Percentiles rank a stretch among this genome's conserved stretches.
These are phyloP conservation scores for Boletellus deceptivus DNA, from an alignment of 1,284 basidiomycete genomes.

Conservation along the genomic window DNA sequence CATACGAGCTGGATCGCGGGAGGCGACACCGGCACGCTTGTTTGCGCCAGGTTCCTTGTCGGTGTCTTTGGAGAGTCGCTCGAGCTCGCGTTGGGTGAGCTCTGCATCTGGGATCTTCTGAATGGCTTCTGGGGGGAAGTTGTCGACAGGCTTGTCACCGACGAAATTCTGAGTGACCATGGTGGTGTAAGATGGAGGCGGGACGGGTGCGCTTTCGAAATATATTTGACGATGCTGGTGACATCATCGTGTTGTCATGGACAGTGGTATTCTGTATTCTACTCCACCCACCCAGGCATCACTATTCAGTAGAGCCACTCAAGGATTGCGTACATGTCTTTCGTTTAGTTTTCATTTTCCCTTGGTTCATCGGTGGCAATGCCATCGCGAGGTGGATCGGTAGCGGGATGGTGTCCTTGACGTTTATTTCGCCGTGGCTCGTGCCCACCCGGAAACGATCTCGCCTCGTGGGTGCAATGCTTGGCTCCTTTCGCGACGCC, in stretches of 20 bases:
- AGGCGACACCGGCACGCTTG: slow-evolving; percentile 21
- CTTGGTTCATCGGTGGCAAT: no score
- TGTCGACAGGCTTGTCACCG: slow-evolving; percentile 19
- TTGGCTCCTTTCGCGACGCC: no score
- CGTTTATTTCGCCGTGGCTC: no score
- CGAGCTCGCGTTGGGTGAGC: slow-evolving; percentile 1
- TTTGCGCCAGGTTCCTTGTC: slow-evolving; percentile 14
- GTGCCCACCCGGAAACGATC: no score
- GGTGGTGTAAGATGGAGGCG: not conserved
- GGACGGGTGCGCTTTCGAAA: not conserved
- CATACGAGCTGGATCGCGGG: slow-evolving; percentile 17
- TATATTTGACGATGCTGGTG: not conserved
- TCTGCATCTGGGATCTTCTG: slow-evolving; percentile 18
- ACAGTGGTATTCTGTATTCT: no score
- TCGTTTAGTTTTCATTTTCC: no score
- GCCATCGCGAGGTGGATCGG: no score
- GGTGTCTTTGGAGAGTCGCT: slow-evolving; percentile 9
- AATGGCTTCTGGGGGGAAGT: slow-evolving; percentile 11
- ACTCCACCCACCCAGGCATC: no score
- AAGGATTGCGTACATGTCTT: no score
- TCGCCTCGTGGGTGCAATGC: no score
- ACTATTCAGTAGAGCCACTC: no score
- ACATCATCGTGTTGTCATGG: slow-evolving; percentile 2
- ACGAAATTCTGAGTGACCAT: slow-evolving; percentile 21
- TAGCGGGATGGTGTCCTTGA: no score